Evolutionary conservation across 1,139 yeast genomes (phyloP).

Genomic region (Zygosaccharomyces sapae): DNA sequence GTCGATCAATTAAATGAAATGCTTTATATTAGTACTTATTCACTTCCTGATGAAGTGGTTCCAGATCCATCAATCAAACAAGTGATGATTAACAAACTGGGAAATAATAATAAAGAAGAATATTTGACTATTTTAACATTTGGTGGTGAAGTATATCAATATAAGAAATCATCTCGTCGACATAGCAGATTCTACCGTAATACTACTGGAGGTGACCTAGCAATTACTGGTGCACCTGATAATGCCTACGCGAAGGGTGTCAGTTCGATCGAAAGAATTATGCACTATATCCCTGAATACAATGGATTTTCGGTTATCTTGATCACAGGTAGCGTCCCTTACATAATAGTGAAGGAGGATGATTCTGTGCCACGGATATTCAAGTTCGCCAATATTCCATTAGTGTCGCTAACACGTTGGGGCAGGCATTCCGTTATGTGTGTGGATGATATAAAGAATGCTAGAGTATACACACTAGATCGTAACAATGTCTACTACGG

Average conservation of each 20-base stretch:
- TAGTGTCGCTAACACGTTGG: constrained; percentile 49
- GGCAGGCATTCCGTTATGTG: constrained; percentile 48
- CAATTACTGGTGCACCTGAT: constrained; percentile 70
- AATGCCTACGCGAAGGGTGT: constrained; percentile 70
- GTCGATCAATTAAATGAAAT: constrained; percentile 55
- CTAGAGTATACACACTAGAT: constrained; percentile 56
- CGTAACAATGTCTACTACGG: constrained; percentile 47
- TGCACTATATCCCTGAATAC: constrained; percentile 56
- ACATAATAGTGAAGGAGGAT: constrained; percentile 58
- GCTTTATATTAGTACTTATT: constrained; percentile 53
- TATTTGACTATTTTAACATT: constrained; percentile 67
- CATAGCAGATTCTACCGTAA: constrained; percentile 42
- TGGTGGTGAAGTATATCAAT: constrained; percentile 73
- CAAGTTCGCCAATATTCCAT: constrained; percentile 61
- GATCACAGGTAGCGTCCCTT: constrained; percentile 77
- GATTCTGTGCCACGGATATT: constrained; percentile 65
- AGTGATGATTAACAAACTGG: constrained; percentile 60
- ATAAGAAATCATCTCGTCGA: constrained; percentile 51
- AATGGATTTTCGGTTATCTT: constrained; percentile 60
- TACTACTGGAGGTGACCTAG: constrained; percentile 46
- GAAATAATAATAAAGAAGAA: constrained; percentile 54
- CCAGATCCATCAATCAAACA: constrained; percentile 78
- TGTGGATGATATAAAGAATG: constrained; percentile 66
- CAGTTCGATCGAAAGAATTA: constrained; percentile 56
- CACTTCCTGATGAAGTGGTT: constrained; percentile 50